Evolutionary conservation across 2,329 filamentous ascomycete genomes (phyloP), one percentile per base, ranked within the genome.

Genomic region (Penicillium fuscoglaucum): DNA sequence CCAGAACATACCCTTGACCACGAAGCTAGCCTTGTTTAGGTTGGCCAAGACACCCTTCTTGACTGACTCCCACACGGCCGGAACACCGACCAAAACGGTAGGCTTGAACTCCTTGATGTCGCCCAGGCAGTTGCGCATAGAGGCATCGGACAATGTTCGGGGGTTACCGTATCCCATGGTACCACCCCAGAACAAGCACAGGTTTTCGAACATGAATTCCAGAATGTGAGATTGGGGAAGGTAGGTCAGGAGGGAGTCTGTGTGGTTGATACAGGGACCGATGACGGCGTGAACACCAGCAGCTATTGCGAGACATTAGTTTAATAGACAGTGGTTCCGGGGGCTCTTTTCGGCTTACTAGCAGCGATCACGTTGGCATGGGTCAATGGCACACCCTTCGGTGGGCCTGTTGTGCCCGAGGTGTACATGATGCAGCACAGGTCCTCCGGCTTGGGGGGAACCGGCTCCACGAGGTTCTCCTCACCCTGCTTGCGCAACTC

Each of bases 1-100:
- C 86, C 86, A 88, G 82, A 99, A 99, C 61, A 98, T 78, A 68
- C 88, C 87, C 76, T 83, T 87, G 58, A 88, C 83, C 43, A 98
- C 58, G n/a, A 83, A 76, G 69, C 87, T 87, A 61, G 89, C 84
- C 58, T 83, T 80, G 71, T 90, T 88, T 60, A 98, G 87, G 76
- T 92, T 91, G 68, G 81, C 78, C 63, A 93, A 81, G 69, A 99
- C 90, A 55, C 95, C 95, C 82, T 99, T 99, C 82, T 92, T 93
- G 69, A 99, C 89, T 1, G 91, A 93, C 79, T 99, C 95, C 93
- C 93, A 99, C 33, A 99, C 89, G 58, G 96, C 93, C 1, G 95
- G 95, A 3, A 99, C 95, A 74, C 95, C 95, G 40, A 97, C 90
- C 73, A 99, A 84, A 72, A 97, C 84, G 2, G 92, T 96, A 1